phyloP scores from a whole-genome alignment of 129 eudicot species.

The Artemisia argyi region DNA sequence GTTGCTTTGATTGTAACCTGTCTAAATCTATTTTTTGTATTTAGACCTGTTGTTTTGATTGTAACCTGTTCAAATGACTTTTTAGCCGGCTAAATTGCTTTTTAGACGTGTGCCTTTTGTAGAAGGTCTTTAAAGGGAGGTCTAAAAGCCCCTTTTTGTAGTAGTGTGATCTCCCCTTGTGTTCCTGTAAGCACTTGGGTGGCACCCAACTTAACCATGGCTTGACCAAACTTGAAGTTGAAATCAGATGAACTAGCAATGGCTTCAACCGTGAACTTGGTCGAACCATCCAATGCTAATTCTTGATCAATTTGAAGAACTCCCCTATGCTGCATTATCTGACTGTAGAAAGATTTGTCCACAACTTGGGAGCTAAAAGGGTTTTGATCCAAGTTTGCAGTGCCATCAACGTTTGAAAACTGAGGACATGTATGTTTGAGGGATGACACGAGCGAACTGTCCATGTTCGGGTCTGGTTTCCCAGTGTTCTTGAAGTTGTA shows the following conservation, averaged over 20 bases:
- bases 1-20: no score
- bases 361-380: constrained; percentile 37
- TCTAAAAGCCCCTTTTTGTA: no score
- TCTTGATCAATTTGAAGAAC: constrained; percentile 54
- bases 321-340: constrained; percentile 37
- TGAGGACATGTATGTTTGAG: constrained; percentile 36
- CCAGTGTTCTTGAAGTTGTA: constrained; percentile 51
- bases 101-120: no score
- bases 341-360: constrained; percentile 51
- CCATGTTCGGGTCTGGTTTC: constrained; percentile 56
- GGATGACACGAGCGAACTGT: neutral
- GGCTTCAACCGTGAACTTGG: constrained; percentile 34
- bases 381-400: constrained; percentile 46
- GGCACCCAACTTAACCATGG: constrained; percentile 61
- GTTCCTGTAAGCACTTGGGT: constrained; percentile 46
- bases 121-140: no score
- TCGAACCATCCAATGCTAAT: constrained; percentile 40
- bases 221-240: constrained; percentile 38
- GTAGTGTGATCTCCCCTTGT: constrained; percentile 63
- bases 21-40: no score
- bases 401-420: constrained; percentile 25
- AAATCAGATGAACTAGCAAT: constrained; percentile 38
- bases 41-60: no score
- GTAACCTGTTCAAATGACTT: no score
- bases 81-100: no score